Evolutionary conservation across 2,329 filamentous ascomycete genomes (phyloP).

Genomic region (Penicillium occitanis): DNA sequence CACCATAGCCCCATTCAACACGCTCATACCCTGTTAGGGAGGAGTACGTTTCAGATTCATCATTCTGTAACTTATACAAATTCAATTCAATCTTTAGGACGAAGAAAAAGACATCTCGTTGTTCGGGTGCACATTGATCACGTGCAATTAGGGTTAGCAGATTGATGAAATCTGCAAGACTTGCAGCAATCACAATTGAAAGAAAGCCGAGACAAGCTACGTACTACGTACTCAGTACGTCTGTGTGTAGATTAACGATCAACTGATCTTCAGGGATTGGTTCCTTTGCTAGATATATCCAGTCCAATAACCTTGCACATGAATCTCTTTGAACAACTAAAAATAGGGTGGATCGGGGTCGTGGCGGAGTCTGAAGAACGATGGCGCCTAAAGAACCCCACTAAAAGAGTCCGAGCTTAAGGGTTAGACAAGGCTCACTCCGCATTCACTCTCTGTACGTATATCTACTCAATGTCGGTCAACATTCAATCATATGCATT

Average conservation of each 20-base stretch:
- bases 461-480: not conserved
- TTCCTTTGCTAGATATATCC: not conserved
- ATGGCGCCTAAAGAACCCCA: not conserved
- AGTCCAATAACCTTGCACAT: not conserved
- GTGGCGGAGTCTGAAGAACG: conserved; percentile 16
- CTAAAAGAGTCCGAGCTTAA: conserved; percentile 4
- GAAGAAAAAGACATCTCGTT: not conserved
- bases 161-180: not conserved
- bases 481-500: not conserved
- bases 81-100: not conserved
- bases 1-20: not conserved
- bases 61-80: not conserved
- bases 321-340: not conserved
- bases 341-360: conserved; percentile 1
- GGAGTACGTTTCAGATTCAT: not conserved
- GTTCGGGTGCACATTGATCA: not conserved
- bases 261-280: not conserved
- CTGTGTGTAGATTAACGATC: not conserved
- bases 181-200: not conserved
- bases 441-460: not conserved
- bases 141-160: not conserved
- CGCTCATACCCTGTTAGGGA: not conserved
- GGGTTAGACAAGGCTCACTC: conserved; percentile 4
- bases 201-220: not conserved
- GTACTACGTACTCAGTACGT: not conserved